These are phyloP conservation scores for Penicillium occitanis DNA, from an alignment of 2,329 filamentous ascomycete genomes.

Conservation along the genomic window DNA sequence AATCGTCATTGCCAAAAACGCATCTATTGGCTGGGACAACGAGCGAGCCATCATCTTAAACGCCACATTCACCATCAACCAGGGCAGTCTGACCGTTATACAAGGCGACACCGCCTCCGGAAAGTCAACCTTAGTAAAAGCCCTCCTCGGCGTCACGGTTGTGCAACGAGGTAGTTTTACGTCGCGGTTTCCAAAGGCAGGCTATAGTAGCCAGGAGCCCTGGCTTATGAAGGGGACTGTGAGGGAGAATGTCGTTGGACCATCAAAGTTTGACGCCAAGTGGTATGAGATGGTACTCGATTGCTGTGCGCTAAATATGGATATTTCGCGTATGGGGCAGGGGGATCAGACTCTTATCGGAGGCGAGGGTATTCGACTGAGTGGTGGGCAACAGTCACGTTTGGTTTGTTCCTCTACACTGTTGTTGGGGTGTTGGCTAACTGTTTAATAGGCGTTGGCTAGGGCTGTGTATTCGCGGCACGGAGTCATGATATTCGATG, in stretches of 20 bases:
- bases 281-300: conserved; percentile 31
- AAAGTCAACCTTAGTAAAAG: neutral
- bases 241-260: conserved; percentile 31
- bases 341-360: conserved; percentile 51
- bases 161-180: neutral
- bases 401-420: neutral
- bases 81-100: conserved; percentile 4
- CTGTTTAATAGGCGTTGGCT: conserved; percentile 30
- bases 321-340: conserved; percentile 41
- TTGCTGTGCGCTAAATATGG: conserved; percentile 35
- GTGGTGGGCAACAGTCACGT: conserved; percentile 53
- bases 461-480: conserved; percentile 50
- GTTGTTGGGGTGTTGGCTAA: neutral
- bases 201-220: conserved; percentile 40
- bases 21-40: neutral
- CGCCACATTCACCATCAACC: neutral
- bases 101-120: neutral
- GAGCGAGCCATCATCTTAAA: neutral
- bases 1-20: neutral
- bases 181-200: conserved; percentile 17
- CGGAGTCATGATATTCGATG: conserved; percentile 19
- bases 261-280: conserved; percentile 27
- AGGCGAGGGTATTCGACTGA: conserved; percentile 54
- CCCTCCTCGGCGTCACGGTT: neutral
- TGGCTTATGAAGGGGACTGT: conserved; percentile 34